phyloP scores from a whole-genome alignment of 805 yeast species.

The Yamadazyma nakazawae region DNA sequence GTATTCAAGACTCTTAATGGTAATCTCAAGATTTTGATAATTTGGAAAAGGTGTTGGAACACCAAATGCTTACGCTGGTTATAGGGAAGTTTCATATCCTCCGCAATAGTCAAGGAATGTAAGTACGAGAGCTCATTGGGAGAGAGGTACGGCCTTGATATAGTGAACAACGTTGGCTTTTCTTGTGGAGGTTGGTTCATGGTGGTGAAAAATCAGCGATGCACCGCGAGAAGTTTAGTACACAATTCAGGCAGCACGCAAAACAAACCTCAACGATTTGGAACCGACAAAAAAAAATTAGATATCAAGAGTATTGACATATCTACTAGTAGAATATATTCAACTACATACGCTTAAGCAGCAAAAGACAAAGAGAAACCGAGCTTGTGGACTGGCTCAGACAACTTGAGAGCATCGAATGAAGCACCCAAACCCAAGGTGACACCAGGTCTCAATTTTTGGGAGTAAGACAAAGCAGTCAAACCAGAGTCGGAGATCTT shows the following conservation, averaged over 20 bases:
- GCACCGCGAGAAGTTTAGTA: not conserved
- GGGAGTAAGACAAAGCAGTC: conserved; percentile 91
- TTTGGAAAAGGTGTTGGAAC: conserved; percentile 50
- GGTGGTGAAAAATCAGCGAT: not conserved
- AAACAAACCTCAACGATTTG: too few species aligned
- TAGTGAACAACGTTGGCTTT: conserved; percentile 29
- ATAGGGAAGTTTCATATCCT: conserved; percentile 41
- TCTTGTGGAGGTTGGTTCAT: conserved; percentile 4
- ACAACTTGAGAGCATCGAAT: conserved; percentile 90
- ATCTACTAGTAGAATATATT: not conserved
- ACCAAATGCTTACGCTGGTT: conserved; percentile 52
- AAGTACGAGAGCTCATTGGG: conserved; percentile 49
- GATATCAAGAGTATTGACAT: not conserved
- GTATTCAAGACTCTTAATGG: conserved; percentile 71
- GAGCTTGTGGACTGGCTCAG: conserved; percentile 96
- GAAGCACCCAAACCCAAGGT: conserved; percentile 96
- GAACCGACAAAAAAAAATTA: too few species aligned
- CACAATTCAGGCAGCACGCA: too few species aligned
- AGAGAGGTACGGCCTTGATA: conserved; percentile 62
- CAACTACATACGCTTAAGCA: conserved; percentile 48
- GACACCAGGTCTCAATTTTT: conserved; percentile 93
- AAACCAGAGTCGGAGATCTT: conserved; percentile 95
- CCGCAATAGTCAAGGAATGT: conserved; percentile 51
- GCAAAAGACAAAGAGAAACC: conserved; percentile 93
- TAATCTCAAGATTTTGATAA: conserved; percentile 53